phyloP scores from a whole-genome alignment of 495 filamentous ascomycete genomes.

The Trichocladium antarcticum region DNA sequence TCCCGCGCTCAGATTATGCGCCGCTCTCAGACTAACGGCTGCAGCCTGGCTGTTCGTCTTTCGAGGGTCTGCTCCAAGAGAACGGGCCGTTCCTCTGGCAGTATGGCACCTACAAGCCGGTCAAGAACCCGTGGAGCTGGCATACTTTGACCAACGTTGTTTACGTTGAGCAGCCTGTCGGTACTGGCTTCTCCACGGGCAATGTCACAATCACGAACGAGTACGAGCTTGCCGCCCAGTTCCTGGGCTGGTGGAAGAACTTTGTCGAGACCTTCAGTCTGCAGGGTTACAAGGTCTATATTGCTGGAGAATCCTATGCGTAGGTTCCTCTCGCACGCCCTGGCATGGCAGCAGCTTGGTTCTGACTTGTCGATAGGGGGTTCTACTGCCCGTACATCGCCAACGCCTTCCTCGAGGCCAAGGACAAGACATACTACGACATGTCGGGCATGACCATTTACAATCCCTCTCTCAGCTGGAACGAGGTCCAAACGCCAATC shows the following conservation, averaged over 20 bases:
- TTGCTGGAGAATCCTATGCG: conserved; percentile 62
- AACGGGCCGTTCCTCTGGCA: conserved; percentile 72
- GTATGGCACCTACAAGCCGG: conserved; percentile 51
- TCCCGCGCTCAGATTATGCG: background rate
- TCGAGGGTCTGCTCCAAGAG: conserved; percentile 61
- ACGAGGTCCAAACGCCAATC: conserved; percentile 41
- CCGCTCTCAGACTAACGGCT: background rate
- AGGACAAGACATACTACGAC: conserved; percentile 57
- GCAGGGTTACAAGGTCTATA: conserved; percentile 52
- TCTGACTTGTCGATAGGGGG: conserved; percentile 30
- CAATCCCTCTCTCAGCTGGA: conserved; percentile 51
- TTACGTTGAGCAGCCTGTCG: conserved; percentile 67
- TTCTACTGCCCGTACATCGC: conserved; percentile 73
- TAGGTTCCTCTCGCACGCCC: background rate
- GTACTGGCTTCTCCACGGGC: conserved; percentile 61
- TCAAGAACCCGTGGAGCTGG: conserved; percentile 57
- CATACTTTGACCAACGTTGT: conserved; percentile 66
- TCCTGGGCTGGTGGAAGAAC: conserved; percentile 58
- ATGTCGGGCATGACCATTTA: conserved; percentile 58
- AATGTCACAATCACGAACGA: conserved; percentile 51
- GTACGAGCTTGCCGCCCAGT: conserved; percentile 53
- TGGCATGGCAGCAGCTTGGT: background rate
- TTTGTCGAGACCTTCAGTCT: conserved; percentile 58
- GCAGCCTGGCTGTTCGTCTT: conserved; percentile 53
- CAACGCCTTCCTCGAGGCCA: conserved; percentile 56